Evolutionary conservation across 805 yeast species (phyloP).

Genomic region (Candida corydali): DNA sequence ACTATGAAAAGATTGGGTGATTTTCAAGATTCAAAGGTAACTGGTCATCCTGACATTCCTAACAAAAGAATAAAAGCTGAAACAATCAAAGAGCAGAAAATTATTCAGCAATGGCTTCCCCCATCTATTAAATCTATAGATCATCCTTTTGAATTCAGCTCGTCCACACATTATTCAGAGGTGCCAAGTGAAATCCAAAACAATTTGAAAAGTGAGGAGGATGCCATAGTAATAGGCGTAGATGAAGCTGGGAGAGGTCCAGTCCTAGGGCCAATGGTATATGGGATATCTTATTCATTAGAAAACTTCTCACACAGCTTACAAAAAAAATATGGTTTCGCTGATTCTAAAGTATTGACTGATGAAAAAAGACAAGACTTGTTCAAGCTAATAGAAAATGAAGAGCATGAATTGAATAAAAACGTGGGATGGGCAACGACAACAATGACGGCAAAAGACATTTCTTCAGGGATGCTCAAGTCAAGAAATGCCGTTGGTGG

Average conservation of each 20-base stretch:
- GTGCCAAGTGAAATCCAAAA: conserved; percentile 40
- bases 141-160: conserved; percentile 24
- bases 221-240: conserved; percentile 69
- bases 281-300: conserved; percentile 79
- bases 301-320: conserved; percentile 46
- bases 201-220: conserved; percentile 26
- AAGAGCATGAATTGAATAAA: conserved; percentile 38
- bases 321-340: conserved; percentile 66
- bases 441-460: conserved; percentile 81
- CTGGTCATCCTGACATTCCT: too few species aligned
- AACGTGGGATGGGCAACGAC: conserved; percentile 88
- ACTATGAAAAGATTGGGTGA: too few species aligned
- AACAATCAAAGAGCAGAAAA: too few species aligned
- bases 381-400: conserved; percentile 53
- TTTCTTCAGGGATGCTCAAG: conserved; percentile 80
- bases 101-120: conserved; percentile 27
- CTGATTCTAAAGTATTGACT: conserved; percentile 85
- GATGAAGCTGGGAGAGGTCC: conserved; percentile 99
- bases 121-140: conserved; percentile 26
- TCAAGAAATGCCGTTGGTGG: conserved; percentile 44
- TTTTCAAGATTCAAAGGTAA: too few species aligned
- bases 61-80: too few species aligned
- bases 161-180: conserved; percentile 47
- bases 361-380: conserved; percentile 64
- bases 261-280: conserved; percentile 96